phyloP scores from a whole-genome alignment of 179 eudicot species.

The Silene vulgaris region DNA sequence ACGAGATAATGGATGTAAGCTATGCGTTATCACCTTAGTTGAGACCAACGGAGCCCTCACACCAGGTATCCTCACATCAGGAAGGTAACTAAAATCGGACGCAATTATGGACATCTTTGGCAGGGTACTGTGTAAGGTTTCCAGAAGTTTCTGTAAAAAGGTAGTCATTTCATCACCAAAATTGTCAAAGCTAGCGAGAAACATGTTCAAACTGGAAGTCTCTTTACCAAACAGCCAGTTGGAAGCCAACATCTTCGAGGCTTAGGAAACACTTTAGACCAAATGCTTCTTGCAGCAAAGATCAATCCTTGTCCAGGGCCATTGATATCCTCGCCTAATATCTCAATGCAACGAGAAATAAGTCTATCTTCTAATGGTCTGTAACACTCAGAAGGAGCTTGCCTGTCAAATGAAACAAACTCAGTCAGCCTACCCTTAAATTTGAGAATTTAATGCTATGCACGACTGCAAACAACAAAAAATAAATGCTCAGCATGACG shows the following conservation, averaged over 20 bases:
- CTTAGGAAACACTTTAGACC: slow-evolving; percentile 72
- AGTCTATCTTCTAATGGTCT: slow-evolving; percentile 66
- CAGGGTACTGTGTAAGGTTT: slow-evolving; percentile 67
- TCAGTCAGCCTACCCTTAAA: background rate
- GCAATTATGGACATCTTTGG: slow-evolving; percentile 95
- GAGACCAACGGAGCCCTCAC: slow-evolving; percentile 93
- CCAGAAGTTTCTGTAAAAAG: slow-evolving; percentile 64
- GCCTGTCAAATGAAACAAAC: slow-evolving; percentile 35
- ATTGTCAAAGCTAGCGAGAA: background rate
- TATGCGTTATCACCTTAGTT: slow-evolving; percentile 48
- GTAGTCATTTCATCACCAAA: slow-evolving; percentile 13
- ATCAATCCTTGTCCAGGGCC: slow-evolving; percentile 34
- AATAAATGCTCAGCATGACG: background rate
- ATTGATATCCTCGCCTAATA: slow-evolving; percentile 48
- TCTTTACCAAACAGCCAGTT: slow-evolving; percentile 81
- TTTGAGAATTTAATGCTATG: background rate
- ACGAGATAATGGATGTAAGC: background rate
- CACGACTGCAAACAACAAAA: background rate
- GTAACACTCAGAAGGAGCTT: slow-evolving; percentile 60
- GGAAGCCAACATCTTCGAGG: slow-evolving; percentile 90
- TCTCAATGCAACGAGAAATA: slow-evolving; percentile 63
- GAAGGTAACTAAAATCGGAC: slow-evolving; percentile 91
- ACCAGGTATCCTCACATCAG: slow-evolving; percentile 81
- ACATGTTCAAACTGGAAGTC: background rate
- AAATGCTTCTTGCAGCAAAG: slow-evolving; percentile 43